phyloP scores from a whole-genome alignment of 768 basidiomycete species.

The Rhodosporidiobolus odoratus region DNA sequence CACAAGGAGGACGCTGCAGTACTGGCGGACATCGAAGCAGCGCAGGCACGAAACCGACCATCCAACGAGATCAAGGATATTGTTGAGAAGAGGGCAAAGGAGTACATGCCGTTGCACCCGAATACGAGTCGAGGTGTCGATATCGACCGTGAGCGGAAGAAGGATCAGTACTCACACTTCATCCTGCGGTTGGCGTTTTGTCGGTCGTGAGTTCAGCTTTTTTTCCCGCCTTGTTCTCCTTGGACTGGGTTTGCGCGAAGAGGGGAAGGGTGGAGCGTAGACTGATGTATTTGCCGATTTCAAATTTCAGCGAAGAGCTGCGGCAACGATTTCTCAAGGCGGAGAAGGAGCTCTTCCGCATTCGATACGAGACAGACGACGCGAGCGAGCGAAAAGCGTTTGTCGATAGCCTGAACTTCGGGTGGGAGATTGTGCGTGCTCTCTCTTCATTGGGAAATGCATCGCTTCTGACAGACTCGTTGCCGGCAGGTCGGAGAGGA shows the following conservation, averaged over 20 bases:
- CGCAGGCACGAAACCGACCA: conserved; percentile 72
- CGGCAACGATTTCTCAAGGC: conserved; percentile 81
- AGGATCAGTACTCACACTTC: conserved; percentile 87
- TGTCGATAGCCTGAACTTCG: conserved; percentile 52
- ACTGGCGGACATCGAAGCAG: conserved; percentile 85
- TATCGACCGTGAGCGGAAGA: conserved; percentile 61
- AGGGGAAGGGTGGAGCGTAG: background rate
- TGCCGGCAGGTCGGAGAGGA: conserved; percentile 54
- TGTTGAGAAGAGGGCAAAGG: conserved; percentile 60
- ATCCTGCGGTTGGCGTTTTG: conserved; percentile 91
- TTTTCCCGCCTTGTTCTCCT: background rate
- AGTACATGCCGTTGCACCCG: conserved; percentile 67
- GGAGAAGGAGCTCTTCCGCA: conserved; percentile 73
- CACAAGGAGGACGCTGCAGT: conserved; percentile 46
- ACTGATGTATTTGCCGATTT: background rate
- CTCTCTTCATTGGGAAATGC: no score
- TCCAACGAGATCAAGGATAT: conserved; percentile 69
- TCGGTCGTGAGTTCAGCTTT: conserved; percentile 65
- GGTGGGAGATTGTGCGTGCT: conserved; percentile 46
- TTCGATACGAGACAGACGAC: conserved; percentile 74
- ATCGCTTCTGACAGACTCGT: background rate
- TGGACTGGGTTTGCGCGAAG: background rate
- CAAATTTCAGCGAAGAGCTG: conserved; percentile 68
- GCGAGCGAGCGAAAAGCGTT: conserved; percentile 54
- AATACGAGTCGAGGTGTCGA: conserved; percentile 54